Evolutionary conservation across 2,329 filamentous ascomycete genomes (phyloP).

Genomic region (Podosphaera leucotricha): DNA sequence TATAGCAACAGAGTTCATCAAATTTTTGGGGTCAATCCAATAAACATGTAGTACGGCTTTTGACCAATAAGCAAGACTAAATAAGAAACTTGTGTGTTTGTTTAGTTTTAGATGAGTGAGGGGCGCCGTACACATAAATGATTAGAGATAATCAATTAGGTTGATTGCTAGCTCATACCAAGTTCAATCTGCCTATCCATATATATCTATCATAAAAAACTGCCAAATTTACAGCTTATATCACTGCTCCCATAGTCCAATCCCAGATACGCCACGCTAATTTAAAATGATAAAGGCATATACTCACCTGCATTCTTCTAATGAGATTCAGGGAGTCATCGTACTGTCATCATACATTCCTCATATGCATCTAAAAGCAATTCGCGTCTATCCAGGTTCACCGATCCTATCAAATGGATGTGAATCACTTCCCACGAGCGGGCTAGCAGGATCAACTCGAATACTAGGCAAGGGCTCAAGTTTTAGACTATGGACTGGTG

Average conservation of each 20-base stretch:
- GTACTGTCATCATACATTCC: neutral
- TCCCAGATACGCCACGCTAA: neutral
- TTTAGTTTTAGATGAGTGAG: too few relatives aligned
- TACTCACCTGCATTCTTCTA: neutral
- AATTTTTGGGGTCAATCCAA: too few relatives aligned
- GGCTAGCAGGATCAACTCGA: conserved; percentile 24
- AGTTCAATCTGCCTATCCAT: neutral
- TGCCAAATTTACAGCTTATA: neutral
- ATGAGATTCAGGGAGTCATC: neutral
- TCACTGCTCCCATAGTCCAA: neutral
- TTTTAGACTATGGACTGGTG: conserved; percentile 29
- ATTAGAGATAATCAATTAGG: neutral
- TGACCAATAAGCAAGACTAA: too few relatives aligned
- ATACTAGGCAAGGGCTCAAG: conserved; percentile 29
- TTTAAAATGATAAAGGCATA: neutral
- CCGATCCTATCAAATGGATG: neutral
- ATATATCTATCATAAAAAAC: neutral
- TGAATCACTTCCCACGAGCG: neutral
- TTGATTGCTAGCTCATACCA: neutral
- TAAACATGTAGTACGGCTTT: too few relatives aligned
- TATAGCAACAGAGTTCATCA: too few relatives aligned
- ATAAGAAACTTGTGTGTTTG: too few relatives aligned
- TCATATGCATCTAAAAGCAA: neutral
- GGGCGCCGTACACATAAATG: too few relatives aligned
- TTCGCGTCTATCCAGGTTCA: neutral